Evolutionary conservation across 1,139 yeast genomes (phyloP).

Genomic region (Yamadazyma membranifaciens): DNA sequence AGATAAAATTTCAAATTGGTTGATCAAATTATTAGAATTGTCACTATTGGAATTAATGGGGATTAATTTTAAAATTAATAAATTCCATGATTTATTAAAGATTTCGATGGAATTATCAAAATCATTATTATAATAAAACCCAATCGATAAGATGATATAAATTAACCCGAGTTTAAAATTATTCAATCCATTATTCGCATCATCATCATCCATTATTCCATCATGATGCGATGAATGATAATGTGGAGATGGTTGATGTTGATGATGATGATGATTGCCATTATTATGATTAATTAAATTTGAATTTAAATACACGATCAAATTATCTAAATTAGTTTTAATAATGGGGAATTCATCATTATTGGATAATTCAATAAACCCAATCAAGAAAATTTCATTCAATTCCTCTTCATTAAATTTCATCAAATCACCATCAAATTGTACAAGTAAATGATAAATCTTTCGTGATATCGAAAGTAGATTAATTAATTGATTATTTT

Average conservation of each 20-base stretch:
- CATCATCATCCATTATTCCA: too few species aligned
- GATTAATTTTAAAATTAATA: constrained; percentile 41
- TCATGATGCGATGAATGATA: too few species aligned
- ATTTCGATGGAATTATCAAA: constrained; percentile 26
- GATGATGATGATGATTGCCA: constrained; percentile 2
- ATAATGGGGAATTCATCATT: constrained; percentile 18
- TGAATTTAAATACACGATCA: constrained; percentile 26
- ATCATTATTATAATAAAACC: constrained; percentile 20
- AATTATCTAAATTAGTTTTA: constrained; percentile 21
- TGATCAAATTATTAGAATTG: background rate
- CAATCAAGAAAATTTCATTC: constrained; percentile 33
- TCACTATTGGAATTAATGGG: constrained; percentile 30
- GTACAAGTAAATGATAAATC: constrained; percentile 22
- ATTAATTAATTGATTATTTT: constrained; percentile 28
- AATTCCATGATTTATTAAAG: constrained; percentile 44
- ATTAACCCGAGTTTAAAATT: constrained; percentile 30
- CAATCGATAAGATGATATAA: constrained; percentile 27
- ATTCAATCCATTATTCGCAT: constrained; percentile 10
- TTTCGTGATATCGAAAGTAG: constrained; percentile 35
- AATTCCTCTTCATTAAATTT: constrained; percentile 15
- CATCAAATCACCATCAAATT: constrained; percentile 17
- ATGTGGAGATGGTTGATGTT: too few species aligned
- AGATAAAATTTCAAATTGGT: constrained; percentile 21
- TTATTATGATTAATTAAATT: constrained; percentile 4
- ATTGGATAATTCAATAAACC: constrained; percentile 24